Percentiles rank a stretch among this genome's conserved stretches.
phyloP scores from a whole-genome alignment of 2,329 filamentous ascomycete genomes.

The Penicillium palitans region DNA sequence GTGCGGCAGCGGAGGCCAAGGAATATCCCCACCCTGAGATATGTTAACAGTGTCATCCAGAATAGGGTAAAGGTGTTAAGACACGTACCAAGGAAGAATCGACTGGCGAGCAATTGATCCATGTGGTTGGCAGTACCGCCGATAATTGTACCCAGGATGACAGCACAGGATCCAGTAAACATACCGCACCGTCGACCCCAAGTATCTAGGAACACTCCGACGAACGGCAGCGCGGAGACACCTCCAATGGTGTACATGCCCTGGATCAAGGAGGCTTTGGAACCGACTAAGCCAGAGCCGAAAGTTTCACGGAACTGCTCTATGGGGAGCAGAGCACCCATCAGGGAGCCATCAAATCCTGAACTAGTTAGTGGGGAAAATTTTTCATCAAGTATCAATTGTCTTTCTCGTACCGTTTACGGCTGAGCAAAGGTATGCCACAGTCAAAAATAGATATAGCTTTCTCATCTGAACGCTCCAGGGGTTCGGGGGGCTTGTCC shows the following conservation, averaged over 20 bases:
- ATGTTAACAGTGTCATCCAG: neutral
- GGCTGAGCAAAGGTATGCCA: constrained; percentile 12
- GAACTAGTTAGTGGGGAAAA: neutral
- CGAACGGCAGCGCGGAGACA: constrained; percentile 33
- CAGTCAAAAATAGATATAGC: constrained; percentile 7
- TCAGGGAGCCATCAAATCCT: constrained; percentile 16
- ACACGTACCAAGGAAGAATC: constrained; percentile 50
- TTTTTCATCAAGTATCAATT: neutral
- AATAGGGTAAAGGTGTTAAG: neutral
- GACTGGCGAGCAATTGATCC: constrained; percentile 55
- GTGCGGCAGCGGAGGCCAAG: constrained; percentile 60
- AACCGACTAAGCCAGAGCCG: constrained; percentile 6
- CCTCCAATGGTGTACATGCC: constrained; percentile 17
- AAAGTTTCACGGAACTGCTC: constrained; percentile 10
- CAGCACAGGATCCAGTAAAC: constrained; percentile 36
- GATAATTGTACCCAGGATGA: constrained; percentile 44
- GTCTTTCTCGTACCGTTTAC: constrained; percentile 5
- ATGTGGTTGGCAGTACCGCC: constrained; percentile 47
- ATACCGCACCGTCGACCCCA: constrained; percentile 50
- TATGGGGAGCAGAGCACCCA: constrained; percentile 16
- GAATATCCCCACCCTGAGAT: constrained; percentile 54
- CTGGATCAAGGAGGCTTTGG: constrained; percentile 11
- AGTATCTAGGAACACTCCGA: constrained; percentile 48
- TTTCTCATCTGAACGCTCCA: constrained; percentile 13
- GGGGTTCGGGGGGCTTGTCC: constrained; percentile 9